Evolutionary conservation across 805 yeast species (phyloP).

Genomic region (Millerozyma acaciae): DNA sequence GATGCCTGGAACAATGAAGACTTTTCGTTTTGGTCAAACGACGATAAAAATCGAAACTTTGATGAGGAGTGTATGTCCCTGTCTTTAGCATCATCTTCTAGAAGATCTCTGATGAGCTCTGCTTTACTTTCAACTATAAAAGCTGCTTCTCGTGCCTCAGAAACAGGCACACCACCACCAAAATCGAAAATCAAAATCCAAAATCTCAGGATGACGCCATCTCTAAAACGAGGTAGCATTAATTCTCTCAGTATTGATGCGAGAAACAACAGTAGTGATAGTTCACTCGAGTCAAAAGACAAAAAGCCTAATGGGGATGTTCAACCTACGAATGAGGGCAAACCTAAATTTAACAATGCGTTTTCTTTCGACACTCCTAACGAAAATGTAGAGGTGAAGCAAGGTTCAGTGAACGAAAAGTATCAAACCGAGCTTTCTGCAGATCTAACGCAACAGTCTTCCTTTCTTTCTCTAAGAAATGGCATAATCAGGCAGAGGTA

Average conservation of each 20-base stretch:
- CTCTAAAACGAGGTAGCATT: neutral
- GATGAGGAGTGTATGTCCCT: conserved; percentile 10
- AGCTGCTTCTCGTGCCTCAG: neutral
- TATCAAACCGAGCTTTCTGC: no score
- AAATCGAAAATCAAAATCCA: neutral
- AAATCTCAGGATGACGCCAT: neutral
- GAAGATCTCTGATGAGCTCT: neutral
- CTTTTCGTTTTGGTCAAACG: conserved; percentile 78
- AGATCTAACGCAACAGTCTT: no score
- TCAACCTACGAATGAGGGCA: neutral
- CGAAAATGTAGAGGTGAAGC: no score
- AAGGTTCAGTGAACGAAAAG: no score
- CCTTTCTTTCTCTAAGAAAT: conserved; percentile 16
- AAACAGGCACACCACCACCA: neutral
- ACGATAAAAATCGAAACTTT: conserved; percentile 40
- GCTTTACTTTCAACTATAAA: neutral
- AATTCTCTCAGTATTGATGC: neutral
- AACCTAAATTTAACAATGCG: conserved; percentile 1
- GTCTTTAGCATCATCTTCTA: neutral
- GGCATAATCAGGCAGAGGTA: conserved; percentile 23
- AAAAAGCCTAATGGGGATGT: neutral
- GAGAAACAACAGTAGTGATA: neutral
- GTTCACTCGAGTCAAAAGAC: neutral
- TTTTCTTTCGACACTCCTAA: conserved; percentile 1
- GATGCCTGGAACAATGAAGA: conserved; percentile 95